These are phyloP conservation scores for Cornus florida DNA, from an alignment of 148 eudicot genomes.

Conservation along the genomic window DNA sequence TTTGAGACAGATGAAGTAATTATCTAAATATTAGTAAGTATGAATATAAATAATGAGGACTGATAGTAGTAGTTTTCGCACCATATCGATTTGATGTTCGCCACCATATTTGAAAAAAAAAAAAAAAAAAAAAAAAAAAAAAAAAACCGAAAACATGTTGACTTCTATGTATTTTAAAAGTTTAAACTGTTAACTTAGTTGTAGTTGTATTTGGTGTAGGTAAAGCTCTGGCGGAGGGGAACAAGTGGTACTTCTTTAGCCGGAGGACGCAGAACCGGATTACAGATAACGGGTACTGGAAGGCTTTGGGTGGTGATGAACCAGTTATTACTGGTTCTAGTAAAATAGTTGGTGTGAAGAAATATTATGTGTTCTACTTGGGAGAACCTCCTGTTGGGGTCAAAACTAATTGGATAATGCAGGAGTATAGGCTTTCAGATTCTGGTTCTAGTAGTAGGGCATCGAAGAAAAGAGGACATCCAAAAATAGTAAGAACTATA, in stretches of 20 bases:
- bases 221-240: constrained; percentile 71
- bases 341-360: constrained; percentile 58
- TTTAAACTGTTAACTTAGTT: too few relatives aligned
- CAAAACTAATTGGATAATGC: constrained; percentile 81
- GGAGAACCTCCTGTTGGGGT: constrained; percentile 48
- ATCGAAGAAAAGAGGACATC: constrained; percentile 40
- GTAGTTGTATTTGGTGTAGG: constrained; percentile 32
- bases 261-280: constrained; percentile 52
- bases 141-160: too few relatives aligned
- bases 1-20: too few relatives aligned
- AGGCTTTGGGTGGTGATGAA: constrained; percentile 58
- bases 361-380: constrained; percentile 46
- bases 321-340: constrained; percentile 33
- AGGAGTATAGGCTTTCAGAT: constrained; percentile 65
- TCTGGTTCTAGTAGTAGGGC: constrained; percentile 24
- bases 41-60: too few relatives aligned
- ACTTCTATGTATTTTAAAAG: too few relatives aligned
- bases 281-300: constrained; percentile 67
- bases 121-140: too few relatives aligned
- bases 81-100: too few relatives aligned
- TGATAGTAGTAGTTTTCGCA: too few relatives aligned
- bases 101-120: too few relatives aligned
- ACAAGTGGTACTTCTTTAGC: constrained; percentile 77
- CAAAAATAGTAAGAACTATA: constrained; percentile 39
- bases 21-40: too few relatives aligned